These are phyloP conservation scores for Apocynum venetum DNA, from an alignment of 257 asterid genomes.

Conservation along the genomic window DNA sequence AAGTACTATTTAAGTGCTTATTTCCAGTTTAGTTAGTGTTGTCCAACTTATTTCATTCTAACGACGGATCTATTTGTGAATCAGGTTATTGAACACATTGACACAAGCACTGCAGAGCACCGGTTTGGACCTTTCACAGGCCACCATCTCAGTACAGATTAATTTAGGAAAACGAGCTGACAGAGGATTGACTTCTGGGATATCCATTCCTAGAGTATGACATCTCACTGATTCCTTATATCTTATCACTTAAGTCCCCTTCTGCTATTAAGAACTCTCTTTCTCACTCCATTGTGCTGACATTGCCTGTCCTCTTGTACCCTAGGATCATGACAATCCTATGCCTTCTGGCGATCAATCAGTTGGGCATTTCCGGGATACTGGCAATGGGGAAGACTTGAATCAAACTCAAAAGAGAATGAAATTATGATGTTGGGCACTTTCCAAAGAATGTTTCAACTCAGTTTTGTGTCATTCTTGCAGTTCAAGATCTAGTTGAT, in stretches of 20 bases:
- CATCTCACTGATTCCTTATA: neutral
- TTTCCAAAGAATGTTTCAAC: conserved; percentile 15
- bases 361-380: conserved; percentile 34
- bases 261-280: neutral
- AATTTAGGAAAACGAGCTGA: conserved; percentile 75
- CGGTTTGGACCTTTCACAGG: conserved; percentile 83
- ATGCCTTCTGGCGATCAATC: conserved; percentile 41
- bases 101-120: conserved; percentile 80
- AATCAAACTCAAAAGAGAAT: conserved; percentile 54
- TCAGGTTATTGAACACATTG: conserved; percentile 77
- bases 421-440: conserved; percentile 31
- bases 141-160: conserved; percentile 79
- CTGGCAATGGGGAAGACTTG: conserved; percentile 33
- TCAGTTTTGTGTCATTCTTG: conserved; percentile 19
- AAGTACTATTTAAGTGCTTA: neutral
- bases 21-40: neutral
- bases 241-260: neutral
- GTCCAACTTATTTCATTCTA: neutral
- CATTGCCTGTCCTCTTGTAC: neutral
- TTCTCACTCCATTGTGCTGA: neutral
- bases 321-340: conserved; percentile 50
- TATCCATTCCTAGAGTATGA: conserved; percentile 41
- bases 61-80: neutral
- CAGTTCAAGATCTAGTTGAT: conserved; percentile 20
- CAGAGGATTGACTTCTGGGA: conserved; percentile 36